A percentile compares a stretch with the other conserved stretches of the same genome.
Evolutionary conservation across 2,329 filamentous ascomycete species (phyloP).

Genomic region (Aspergillus japonicus): DNA sequence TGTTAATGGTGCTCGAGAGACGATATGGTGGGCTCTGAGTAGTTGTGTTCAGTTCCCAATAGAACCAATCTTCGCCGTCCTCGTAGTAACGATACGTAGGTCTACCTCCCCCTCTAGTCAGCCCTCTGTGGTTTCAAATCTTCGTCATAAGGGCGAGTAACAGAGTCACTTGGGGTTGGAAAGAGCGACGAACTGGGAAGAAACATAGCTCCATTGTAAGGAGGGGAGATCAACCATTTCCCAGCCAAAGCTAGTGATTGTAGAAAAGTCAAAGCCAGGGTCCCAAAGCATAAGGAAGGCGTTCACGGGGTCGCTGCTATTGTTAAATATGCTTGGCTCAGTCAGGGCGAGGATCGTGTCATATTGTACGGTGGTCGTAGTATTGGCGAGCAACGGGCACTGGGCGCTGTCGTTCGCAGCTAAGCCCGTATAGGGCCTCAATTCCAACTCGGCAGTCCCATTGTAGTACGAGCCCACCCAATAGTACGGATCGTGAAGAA

Average conservation of each 20-base stretch:
- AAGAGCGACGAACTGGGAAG: not conserved
- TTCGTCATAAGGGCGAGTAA: not conserved
- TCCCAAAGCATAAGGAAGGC: not conserved
- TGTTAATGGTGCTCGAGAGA: not conserved
- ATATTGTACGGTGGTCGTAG: not conserved
- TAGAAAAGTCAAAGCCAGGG: not conserved
- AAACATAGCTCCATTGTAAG: not conserved
- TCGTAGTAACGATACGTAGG: not conserved
- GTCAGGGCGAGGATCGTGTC: not conserved
- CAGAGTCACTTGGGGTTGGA: fast-evolving
- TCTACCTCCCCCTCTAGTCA: not conserved
- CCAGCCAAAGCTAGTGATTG: not conserved
- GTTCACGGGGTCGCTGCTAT: not conserved
- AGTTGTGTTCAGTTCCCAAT: not conserved
- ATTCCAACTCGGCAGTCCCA: not conserved
- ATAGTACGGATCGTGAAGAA: conserved; percentile 4
- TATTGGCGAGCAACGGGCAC: not conserved
- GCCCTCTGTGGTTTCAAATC: no score
- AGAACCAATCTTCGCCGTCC: not conserved
- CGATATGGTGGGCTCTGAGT: not conserved
- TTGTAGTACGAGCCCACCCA: conserved; percentile 19
- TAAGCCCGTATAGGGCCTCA: not conserved
- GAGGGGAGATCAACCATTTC: not conserved
- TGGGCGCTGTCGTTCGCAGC: not conserved
- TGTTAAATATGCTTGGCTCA: not conserved